Conservation (phyloP, 2,329 filamentous ascomycete genomes). For the Monosporascus sp. region DNA sequence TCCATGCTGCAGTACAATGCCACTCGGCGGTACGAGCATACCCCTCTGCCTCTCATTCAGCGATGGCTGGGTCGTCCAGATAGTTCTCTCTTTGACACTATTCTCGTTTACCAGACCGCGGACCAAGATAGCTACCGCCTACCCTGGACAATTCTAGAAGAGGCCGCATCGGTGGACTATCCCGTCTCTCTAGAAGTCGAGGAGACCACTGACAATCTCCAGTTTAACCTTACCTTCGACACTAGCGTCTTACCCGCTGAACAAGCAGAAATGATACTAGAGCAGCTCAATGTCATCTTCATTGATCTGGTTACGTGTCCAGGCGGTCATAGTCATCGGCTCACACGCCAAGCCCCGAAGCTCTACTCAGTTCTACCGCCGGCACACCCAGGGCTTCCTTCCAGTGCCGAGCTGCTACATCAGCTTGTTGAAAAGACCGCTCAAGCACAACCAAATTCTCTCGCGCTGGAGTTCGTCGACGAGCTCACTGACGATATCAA, state of each 20-base stretch:
- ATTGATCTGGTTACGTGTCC: conserved; percentile 49
- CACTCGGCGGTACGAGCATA: conserved; percentile 62
- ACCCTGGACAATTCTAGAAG: conserved; percentile 57
- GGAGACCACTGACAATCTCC: conserved; percentile 43
- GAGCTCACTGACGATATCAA: conserved; percentile 41
- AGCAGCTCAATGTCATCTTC: conserved; percentile 68
- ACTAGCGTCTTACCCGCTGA: conserved; percentile 58
- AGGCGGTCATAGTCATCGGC: conserved; percentile 32
- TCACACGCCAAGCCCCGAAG: conserved; percentile 24
- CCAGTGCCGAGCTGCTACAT: conserved; percentile 60
- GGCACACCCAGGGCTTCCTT: conserved; percentile 48
- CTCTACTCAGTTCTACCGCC: conserved; percentile 65
- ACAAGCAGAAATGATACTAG: conserved; percentile 62
- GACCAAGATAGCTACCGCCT: conserved; percentile 15
- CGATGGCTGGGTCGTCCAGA: conserved; percentile 62
- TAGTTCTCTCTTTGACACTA: conserved; percentile 70
- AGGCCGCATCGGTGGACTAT: conserved; percentile 70
- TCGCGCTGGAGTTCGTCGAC: conserved; percentile 71
- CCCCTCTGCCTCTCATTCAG: conserved; percentile 66
- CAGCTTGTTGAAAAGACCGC: conserved; percentile 69
- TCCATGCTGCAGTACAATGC: conserved; percentile 62
- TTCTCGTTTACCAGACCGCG: conserved; percentile 75
- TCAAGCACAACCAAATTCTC: conserved; percentile 45
- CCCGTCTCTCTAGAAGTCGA: conserved; percentile 76
- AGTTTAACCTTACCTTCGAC: conserved; percentile 62